These are phyloP conservation scores for Kluyveromyces siamensis DNA, from an alignment of 805 yeast species.

Conservation along the genomic window DNA sequence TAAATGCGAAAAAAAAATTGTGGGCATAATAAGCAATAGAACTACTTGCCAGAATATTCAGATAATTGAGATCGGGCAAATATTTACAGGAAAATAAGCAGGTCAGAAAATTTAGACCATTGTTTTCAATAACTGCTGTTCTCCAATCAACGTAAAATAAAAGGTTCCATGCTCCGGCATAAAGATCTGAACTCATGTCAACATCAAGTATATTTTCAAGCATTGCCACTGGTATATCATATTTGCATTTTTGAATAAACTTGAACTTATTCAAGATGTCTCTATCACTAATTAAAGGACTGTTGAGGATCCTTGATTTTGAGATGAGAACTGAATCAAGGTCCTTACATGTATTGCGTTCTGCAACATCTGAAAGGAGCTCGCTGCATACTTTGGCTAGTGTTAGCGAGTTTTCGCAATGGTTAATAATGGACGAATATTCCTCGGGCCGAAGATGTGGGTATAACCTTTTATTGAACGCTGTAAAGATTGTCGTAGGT, in stretches of 20 bases:
- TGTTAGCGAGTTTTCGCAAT: neutral
- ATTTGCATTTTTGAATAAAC: neutral
- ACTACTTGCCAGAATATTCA: neutral
- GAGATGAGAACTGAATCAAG: neutral
- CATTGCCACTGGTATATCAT: neutral
- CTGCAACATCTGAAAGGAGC: neutral
- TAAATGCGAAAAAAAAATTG: neutral
- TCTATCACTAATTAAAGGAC: neutral
- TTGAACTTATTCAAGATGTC: neutral
- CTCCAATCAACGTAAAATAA: neutral
- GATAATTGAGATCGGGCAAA: neutral
- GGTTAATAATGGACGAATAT: neutral
- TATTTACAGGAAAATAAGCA: neutral
- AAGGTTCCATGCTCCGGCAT: neutral
- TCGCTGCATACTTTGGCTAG: neutral
- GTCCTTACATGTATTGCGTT: neutral
- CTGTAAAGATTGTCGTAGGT: neutral
- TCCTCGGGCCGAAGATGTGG: neutral
- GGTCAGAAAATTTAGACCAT: neutral
- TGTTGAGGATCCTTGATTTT: neutral
- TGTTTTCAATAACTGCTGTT: neutral
- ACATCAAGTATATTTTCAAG: neutral
- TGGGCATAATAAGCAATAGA: neutral
- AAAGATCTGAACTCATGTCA: neutral
- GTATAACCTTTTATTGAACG: constrained; percentile 1